These are phyloP conservation scores for Paecilomyces formosus DNA, from an alignment of 2,329 filamentous ascomycete genomes.

Conservation along the genomic window DNA sequence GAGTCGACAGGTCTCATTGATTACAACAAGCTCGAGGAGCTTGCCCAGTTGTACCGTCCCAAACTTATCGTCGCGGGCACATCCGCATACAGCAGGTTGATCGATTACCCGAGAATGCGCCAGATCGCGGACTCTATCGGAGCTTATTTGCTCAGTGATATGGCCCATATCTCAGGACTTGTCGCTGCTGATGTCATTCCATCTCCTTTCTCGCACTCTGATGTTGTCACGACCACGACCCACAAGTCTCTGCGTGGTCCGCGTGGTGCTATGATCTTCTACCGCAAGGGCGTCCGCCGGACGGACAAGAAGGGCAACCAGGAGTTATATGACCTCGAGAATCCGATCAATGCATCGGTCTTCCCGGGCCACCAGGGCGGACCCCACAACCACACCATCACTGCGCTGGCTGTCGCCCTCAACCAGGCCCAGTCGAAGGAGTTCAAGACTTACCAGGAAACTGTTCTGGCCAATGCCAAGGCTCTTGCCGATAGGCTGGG, in stretches of 20 bases:
- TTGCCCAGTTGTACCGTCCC: slow-evolving; percentile 84
- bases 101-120: slow-evolving; percentile 94
- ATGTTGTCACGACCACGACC: slow-evolving; percentile 96
- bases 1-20: slow-evolving; percentile 84
- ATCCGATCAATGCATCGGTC: slow-evolving; percentile 96
- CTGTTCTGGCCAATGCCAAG: slow-evolving; percentile 90
- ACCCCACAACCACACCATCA: slow-evolving; percentile 99
- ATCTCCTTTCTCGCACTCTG: slow-evolving; percentile 84
- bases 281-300: slow-evolving; percentile 90
- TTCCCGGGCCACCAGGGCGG: slow-evolving; percentile 99
- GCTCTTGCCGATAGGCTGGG: slow-evolving; percentile 65
- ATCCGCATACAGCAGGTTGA: slow-evolving; percentile 94
- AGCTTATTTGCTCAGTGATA: slow-evolving; percentile 92
- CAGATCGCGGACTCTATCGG: slow-evolving; percentile 90
- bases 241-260: slow-evolving; percentile 98
- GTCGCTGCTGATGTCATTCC: slow-evolving; percentile 90
- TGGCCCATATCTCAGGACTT: slow-evolving; percentile 97
- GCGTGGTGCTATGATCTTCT: slow-evolving; percentile 99
- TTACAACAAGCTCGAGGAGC: slow-evolving; percentile 86
- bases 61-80: slow-evolving; percentile 96
- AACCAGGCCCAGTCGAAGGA: slow-evolving; percentile 87
- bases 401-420: slow-evolving; percentile 85
- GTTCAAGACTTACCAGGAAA: slow-evolving; percentile 89
- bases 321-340: slow-evolving; percentile 85
- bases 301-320: slow-evolving; percentile 89